Base-by-base conservation (phyloP, 1,139 yeast genomes). In the Debaryomyces coudertii region DNA sequence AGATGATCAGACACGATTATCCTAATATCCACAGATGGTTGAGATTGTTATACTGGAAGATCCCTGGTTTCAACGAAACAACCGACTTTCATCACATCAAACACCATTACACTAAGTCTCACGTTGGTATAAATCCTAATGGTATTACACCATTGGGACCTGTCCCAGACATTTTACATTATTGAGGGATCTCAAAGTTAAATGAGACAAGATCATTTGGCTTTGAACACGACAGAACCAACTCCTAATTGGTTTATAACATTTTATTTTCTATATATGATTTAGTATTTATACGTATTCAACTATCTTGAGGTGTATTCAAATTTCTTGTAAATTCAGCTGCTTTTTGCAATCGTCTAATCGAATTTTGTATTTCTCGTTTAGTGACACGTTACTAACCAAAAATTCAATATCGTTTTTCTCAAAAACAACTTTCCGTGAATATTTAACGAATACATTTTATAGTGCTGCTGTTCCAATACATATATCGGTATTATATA, bases 111-210 rank as follows among this genome's bases (percentile, higher is more conserved):
- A 90, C 97, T 43, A 82, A 78, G 66, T 84, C 95, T 18, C 98
- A 92, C 65, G 64, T 79, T 45, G 78, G 77, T 44, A 86, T 90
- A 65, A 93, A 93, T 63, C 97, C 96, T 6, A 70, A 76, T 52
- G 85, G 87, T 1, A 86, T 93, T 53, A 87, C 97, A 2, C 96
- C 98, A 6, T 62, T 86, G 37, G 99, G 99, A 2, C 99, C 99
- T 15, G 58, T 85, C 40, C 96, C 96, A 33, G 69, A 88, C 58
- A 87, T 90, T 50, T 61, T 73, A 51, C 70, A 68, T 12, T 57
- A 63, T 45, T 58, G 48, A 47, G n/a, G 7, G 18, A 8, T 28
- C 16, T 11, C 20, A 4, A 22, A n/a, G 24, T 23, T 25, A 20
- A 4, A 8, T 20, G 18, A 6, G 5, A 7, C 12, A 11, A 23